Base-by-base conservation (phyloP, 176 grass and related monocot species). In the Rhipidocladum racemiflorum region DNA sequence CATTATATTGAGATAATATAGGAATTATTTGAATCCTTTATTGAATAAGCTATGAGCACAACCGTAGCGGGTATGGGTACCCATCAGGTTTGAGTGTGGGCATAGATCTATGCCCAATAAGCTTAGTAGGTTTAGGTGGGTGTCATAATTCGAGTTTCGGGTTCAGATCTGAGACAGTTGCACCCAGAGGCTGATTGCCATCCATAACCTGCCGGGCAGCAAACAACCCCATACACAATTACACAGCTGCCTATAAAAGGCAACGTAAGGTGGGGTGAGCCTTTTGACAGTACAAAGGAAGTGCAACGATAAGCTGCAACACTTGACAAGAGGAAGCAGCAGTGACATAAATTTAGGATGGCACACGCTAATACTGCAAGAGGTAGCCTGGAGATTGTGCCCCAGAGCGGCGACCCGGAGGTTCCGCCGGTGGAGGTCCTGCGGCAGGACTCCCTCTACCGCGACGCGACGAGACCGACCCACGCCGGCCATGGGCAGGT, bases 361-460 rank as follows among this genome's bases (percentile, higher is more conserved):
- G 16, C 65, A 25, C 56, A 48, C 0, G 62, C 0, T 8, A 11
- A 32, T 4, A 8, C 25, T 1, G 39, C 28, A 9, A 59, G 62
- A 14, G 35, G 70, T 20, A 76, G 55, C 87, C 48, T 64, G 35
- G 87, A 89, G 70, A 89, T 89, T 77, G 70, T 76, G 10, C 51
- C 70, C 3, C 12, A 68, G 70, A 53, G 76, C 63, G 71, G 77
- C 82, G 76, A 89, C 23, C 43, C 48, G 45, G 70, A 85, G 76
- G 64, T 56, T 21, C 77, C 68, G 61, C 72, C 76, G 69, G 1
- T 50, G 15, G 87, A 85, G 30, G 81, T 85, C 3, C 51, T 18
- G 51, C 77, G 87, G 14, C 87, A 89, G 82, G 87, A 89, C 77
- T 89, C 87, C 57, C 87, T 85, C 21, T 85, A 76, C 77, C 82